A percentile compares a stretch with the other conserved stretches of the same genome.
These are phyloP conservation scores for Funneliformis mosseae DNA, from an alignment of 192 early-diverging fungal species.

Conservation along the genomic window DNA sequence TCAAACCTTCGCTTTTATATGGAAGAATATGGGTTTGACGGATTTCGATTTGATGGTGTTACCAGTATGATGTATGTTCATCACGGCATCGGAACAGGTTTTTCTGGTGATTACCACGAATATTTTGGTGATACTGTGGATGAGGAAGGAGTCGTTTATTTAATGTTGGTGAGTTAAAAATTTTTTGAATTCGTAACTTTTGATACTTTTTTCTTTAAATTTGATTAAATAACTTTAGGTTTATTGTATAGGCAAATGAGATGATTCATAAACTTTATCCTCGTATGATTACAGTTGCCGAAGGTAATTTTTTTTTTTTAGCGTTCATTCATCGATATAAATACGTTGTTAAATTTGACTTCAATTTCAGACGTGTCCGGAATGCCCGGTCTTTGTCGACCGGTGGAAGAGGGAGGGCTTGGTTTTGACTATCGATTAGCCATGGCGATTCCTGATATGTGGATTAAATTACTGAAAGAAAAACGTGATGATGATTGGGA, in stretches of 20 bases:
- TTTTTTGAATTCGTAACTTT: slow-evolving; percentile 27
- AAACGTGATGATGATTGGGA: slow-evolving; percentile 89
- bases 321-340: not conserved
- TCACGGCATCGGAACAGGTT: slow-evolving; percentile 93
- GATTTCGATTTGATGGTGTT: slow-evolving; percentile 98
- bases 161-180: slow-evolving; percentile 92
- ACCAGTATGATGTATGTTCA: slow-evolving; percentile 96
- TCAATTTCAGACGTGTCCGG: slow-evolving; percentile 87
- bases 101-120: slow-evolving; percentile 91
- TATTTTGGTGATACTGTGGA: slow-evolving; percentile 91
- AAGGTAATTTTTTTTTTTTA: slow-evolving; percentile 56
- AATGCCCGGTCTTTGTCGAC: slow-evolving; percentile 94
- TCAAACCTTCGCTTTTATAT: slow-evolving; percentile 96
- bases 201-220: not conserved
- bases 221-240: not conserved
- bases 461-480: slow-evolving; percentile 98
- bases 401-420: slow-evolving; percentile 85
- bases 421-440: slow-evolving; percentile 96
- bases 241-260: slow-evolving; percentile 40
- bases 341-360: not conserved
- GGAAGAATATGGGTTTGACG: slow-evolving; percentile 88
- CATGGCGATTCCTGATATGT: slow-evolving; percentile 98
- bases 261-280: slow-evolving; percentile 80
- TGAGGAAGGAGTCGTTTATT: slow-evolving; percentile 82
- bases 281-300: slow-evolving; percentile 84